Conservation (phyloP, 495 filamentous ascomycete genomes). For the Amphirosellinia nigrospora region DNA sequence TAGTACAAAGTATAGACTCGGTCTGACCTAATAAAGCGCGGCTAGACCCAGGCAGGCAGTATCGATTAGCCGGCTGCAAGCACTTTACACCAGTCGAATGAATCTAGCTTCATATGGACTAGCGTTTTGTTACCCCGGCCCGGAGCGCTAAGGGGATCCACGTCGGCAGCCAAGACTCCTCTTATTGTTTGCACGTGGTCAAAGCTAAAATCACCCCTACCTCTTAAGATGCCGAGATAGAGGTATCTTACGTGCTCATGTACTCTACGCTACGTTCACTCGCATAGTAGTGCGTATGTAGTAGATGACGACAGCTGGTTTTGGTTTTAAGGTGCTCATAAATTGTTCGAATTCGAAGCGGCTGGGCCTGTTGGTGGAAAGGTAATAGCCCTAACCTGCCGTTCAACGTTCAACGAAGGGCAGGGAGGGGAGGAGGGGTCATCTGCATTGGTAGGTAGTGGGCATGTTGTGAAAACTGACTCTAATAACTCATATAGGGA, state of each 20-base stretch:
- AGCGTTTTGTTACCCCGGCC: conserved; percentile 2
- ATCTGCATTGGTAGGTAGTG: too few relatives aligned
- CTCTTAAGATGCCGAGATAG: neutral
- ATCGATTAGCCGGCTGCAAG: conserved; percentile 20
- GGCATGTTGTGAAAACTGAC: neutral
- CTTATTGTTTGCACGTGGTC: conserved; percentile 11
- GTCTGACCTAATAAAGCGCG: neutral
- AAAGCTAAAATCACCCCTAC: neutral
- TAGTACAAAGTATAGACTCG: neutral
- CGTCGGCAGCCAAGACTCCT: neutral
- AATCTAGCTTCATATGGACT: neutral
- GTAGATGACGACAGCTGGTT: neutral
- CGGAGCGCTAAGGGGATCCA: neutral
- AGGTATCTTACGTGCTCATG: neutral
- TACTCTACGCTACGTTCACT: neutral
- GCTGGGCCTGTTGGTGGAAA: neutral
- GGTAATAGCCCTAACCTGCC: neutral
- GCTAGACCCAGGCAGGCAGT: neutral
- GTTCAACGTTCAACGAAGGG: neutral
- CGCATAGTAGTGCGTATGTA: neutral
- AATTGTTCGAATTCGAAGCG: neutral
- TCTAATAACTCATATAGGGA: too few relatives aligned
- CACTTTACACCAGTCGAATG: neutral
- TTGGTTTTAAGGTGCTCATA: neutral
- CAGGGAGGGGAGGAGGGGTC: neutral